Evolutionary conservation across 768 basidiomycete species (phyloP), one percentile per base, ranked within the genome.

Genomic region (Kwoniella sp.): DNA sequence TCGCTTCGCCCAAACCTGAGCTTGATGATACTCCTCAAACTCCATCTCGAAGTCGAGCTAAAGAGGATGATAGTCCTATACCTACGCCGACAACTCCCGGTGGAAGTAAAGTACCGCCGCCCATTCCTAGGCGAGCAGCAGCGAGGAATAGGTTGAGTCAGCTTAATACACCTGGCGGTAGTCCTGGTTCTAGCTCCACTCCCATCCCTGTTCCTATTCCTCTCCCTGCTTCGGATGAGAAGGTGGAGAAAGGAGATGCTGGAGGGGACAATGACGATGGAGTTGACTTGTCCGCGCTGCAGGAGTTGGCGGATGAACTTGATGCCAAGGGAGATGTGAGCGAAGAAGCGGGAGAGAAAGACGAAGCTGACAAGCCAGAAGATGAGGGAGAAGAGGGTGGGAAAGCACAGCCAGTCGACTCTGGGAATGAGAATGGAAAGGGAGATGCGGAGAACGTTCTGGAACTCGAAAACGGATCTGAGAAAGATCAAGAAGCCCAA

Each of bases 51-150:
- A 44, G 40, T 33, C 33, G 13, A 33, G 33, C 33, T 15, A 44
- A 10, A 25, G 37, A 13, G 30, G 50, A 46, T 21, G 52, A 2
- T 7, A 59, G 58, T 36, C 48, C 63, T 2, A 48, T 44, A 44
- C 40, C 58, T 12, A 44, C 37, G 15, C 21, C 48, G 6, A 30
- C 49, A 5, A 27, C 53, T 26, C 53, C 61, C 12, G 44, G 21
- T 33, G 27, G 22, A 15, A 40, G 26, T n/a, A n/a, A 36, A 21
- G 58, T 33, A 2, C 72, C 70, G 17, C 72, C 72, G 19, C 72
- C 69, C n/a, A 62, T 70, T 15, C 72, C 72, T 1, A 47, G 63
- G 2, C 44, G 72, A 49, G 68, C 72, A 13, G 64, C 72, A 9
- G 71, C 66, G 15, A 47, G 70, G 15, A 62, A 68, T 51, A 46